Evolutionary conservation across 495 filamentous ascomycete genomes (phyloP).

Genomic region (Durotheca rogersii): DNA sequence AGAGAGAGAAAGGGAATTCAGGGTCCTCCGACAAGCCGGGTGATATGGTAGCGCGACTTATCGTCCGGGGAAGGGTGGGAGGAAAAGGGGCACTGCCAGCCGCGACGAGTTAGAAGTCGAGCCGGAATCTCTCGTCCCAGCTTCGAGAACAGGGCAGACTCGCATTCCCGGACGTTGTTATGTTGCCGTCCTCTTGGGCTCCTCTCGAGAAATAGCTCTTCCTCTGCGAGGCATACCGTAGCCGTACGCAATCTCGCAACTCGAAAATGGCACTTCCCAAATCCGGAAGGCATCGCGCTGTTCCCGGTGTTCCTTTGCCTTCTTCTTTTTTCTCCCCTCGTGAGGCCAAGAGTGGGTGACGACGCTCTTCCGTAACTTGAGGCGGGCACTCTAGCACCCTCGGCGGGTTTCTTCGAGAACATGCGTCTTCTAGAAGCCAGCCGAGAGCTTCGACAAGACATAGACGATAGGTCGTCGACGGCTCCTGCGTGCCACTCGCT

Average conservation of each 20-base stretch:
- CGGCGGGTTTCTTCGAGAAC: conserved; percentile 12
- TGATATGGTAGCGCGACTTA: conserved; percentile 30
- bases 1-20: conserved; percentile 22
- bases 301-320: conserved; percentile 11
- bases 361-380: conserved; percentile 18
- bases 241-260: conserved; percentile 28
- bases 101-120: conserved; percentile 23
- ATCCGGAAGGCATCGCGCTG: conserved; percentile 28
- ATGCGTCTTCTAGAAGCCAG: conserved; percentile 4
- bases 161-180: conserved; percentile 26
- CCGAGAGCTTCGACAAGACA: not conserved
- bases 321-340: too few species aligned
- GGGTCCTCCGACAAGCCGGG: conserved; percentile 30
- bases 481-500: not conserved
- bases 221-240: conserved; percentile 17
- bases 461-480: conserved; percentile 1
- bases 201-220: conserved; percentile 18
- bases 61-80: conserved; percentile 23
- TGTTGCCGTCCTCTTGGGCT: conserved; percentile 26
- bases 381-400: conserved; percentile 14
- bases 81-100: conserved; percentile 7
- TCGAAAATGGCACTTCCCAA: conserved; percentile 28
- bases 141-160: conserved; percentile 17
- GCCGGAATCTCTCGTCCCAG: conserved; percentile 23
- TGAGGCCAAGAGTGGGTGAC: conserved; percentile 23